Evolutionary conservation across 2,329 filamentous ascomycete species (phyloP).

Genomic region (Cryphonectria japonica): DNA sequence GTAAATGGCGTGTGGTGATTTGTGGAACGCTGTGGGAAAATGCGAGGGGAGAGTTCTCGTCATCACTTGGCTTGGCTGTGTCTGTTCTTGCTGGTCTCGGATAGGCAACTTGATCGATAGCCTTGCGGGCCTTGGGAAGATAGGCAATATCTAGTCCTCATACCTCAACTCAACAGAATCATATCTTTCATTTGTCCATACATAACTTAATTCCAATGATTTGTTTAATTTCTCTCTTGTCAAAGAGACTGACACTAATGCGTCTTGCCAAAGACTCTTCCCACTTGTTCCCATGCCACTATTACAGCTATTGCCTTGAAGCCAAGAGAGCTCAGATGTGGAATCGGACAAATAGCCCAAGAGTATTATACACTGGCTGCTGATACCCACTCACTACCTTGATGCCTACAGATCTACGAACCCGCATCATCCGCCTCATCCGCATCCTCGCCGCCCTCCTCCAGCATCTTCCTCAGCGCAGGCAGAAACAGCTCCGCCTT

Average conservation of each 20-base stretch:
- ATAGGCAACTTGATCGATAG: not conserved
- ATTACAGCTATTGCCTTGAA: not conserved
- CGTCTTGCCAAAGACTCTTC: not conserved
- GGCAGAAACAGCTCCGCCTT: constrained; percentile 66
- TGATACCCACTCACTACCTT: too few relatives aligned
- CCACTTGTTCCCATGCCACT: not conserved
- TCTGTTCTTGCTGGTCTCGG: not conserved
- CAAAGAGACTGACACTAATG: not conserved
- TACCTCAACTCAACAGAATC: not conserved
- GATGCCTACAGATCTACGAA: constrained; percentile 2
- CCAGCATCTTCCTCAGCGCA: constrained; percentile 61
- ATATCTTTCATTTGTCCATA: not conserved
- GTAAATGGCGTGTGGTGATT: not conserved
- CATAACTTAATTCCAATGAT: not conserved
- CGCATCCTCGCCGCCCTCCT: constrained; percentile 40
- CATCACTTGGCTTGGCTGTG: not conserved
- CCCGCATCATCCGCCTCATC: constrained; percentile 18
- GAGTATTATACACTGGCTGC: too few relatives aligned
- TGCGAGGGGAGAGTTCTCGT: not conserved
- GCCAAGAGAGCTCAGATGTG: not conserved
- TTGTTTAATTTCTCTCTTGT: not conserved
- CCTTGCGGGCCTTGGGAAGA: not conserved
- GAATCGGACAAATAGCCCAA: not conserved
- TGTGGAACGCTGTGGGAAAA: not conserved
- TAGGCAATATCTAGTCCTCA: not conserved